Conservation (phyloP, 2,329 filamentous ascomycete genomes). For the Thermoascus crustaceus region DNA sequence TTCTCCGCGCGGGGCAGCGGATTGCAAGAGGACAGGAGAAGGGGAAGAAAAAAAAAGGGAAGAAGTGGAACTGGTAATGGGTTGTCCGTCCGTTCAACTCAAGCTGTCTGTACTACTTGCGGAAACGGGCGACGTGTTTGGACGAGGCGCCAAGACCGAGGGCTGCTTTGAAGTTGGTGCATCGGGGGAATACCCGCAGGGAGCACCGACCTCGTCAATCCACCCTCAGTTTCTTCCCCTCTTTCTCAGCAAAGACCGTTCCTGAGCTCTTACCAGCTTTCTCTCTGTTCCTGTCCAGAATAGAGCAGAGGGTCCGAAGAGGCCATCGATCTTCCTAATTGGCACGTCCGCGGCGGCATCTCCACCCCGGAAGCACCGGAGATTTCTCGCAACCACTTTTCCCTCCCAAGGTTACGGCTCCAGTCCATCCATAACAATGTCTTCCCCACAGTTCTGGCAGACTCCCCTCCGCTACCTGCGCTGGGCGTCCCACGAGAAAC, state of each 20-base stretch:
- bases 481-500: conserved; percentile 82
- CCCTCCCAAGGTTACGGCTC: no score
- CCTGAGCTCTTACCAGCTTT: no score
- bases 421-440: conserved; percentile 37
- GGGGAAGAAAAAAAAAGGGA: conserved; percentile 11
- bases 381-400: no score
- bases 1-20: conserved; percentile 27
- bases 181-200: conserved; percentile 11
- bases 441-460: conserved; percentile 71
- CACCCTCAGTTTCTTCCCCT: conserved; percentile 14
- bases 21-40: conserved; percentile 10
- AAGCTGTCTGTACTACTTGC: conserved; percentile 13
- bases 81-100: neutral
- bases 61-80: conserved; percentile 12
- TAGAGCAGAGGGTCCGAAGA: no score
- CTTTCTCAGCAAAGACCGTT: neutral
- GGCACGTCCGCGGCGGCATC: no score
- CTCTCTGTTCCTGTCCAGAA: no score
- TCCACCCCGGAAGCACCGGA: no score
- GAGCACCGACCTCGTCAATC: conserved; percentile 22
- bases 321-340: no score
- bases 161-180: neutral
- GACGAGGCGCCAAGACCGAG: conserved; percentile 31
- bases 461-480: conserved; percentile 74
- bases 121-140: conserved; percentile 38